Base-by-base conservation (phyloP, 2,329 filamentous ascomycete genomes). In the Acrocalymma vagum region DNA sequence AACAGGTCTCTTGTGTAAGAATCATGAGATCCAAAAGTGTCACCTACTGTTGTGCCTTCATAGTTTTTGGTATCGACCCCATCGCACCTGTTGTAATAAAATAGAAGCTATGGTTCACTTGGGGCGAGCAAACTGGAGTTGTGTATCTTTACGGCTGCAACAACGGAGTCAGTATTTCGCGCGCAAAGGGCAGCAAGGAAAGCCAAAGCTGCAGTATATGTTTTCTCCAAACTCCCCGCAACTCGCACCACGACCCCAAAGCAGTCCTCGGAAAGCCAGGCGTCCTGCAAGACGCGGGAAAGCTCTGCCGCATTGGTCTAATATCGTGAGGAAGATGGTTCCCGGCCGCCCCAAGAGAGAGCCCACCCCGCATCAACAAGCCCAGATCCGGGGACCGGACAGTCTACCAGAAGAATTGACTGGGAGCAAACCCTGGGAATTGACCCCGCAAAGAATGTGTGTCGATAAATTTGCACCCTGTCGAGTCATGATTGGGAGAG, bases 41-140 rank as follows among this genome's bases (percentile, higher is more conserved):
- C 10, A 40, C 47, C 36, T 46, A 55, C 48, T 65, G 62, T 29
- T 63, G 59, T 33, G 62, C 62, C 15, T 34, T 42, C 58, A 61
- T 63, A 2, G 54, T 64, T 31, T 55, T 54, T 34, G 49, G 16
- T 24, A 35, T 29, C 6, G 54, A 53, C n/a, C 43, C 31, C 54
- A 60, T 57, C 23, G 8, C 45, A 24, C 10, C 8, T 24, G 14
- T 26, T 20, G 15, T 18, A 33, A 15, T 22, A 11, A 13, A 21
- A 9, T 15, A 6, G 4, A 20, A 36, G n/a, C 33, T 25, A 6
- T 8, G 9, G 20, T 15, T 8, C 36, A 35, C 17, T 26, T n/a
- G 33, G 21, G 9, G 18, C 17, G 23, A 37, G 7, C 5, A 28
- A 25, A 8, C 23, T 9, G n/a, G 23, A 9, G 15, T 14, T n/a